A percentile compares a stretch with the other conserved stretches of the same genome.
These are phyloP conservation scores for Phylloporus arenicola DNA, from an alignment of 768 basidiomycete species.

Conservation along the genomic window DNA sequence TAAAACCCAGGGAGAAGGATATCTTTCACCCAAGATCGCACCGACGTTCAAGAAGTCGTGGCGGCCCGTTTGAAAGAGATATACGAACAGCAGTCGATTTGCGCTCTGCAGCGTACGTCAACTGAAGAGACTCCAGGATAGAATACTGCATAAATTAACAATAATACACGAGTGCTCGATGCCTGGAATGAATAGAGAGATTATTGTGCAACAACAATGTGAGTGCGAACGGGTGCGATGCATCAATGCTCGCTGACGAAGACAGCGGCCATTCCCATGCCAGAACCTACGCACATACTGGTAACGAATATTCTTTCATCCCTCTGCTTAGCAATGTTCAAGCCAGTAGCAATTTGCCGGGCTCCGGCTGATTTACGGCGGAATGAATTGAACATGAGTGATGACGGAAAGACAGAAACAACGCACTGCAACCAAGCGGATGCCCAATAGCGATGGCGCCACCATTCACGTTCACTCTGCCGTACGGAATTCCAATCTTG, in stretches of 20 bases:
- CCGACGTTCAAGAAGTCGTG: constrained; percentile 40
- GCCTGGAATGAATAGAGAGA: background rate
- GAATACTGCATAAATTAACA: background rate
- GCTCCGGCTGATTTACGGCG: constrained; percentile 55
- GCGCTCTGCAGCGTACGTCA: background rate
- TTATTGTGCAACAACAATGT: background rate
- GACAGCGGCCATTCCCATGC: constrained; percentile 88
- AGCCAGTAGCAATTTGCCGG: constrained; percentile 80
- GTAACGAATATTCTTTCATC: constrained; percentile 76
- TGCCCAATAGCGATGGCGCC: constrained; percentile 90
- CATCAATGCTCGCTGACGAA: constrained; percentile 77
- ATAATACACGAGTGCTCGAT: background rate
- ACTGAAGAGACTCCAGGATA: background rate
- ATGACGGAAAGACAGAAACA: constrained; percentile 6
- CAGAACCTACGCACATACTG: constrained; percentile 86
- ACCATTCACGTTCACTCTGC: constrained; percentile 83
- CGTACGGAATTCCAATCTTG: constrained; percentile 60
- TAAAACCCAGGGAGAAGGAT: constrained; percentile 50
- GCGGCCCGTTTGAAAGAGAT: constrained; percentile 65
- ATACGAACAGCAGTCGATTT: constrained; percentile 12
- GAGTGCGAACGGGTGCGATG: background rate
- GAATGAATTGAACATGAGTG: constrained; percentile 2
- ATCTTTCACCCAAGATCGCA: constrained; percentile 66
- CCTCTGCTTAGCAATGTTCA: constrained; percentile 75
- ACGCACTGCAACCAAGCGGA: constrained; percentile 79